Evolutionary conservation across 2,329 filamentous ascomycete genomes (phyloP).

Genomic region (Pseudogymnoascus sp.): DNA sequence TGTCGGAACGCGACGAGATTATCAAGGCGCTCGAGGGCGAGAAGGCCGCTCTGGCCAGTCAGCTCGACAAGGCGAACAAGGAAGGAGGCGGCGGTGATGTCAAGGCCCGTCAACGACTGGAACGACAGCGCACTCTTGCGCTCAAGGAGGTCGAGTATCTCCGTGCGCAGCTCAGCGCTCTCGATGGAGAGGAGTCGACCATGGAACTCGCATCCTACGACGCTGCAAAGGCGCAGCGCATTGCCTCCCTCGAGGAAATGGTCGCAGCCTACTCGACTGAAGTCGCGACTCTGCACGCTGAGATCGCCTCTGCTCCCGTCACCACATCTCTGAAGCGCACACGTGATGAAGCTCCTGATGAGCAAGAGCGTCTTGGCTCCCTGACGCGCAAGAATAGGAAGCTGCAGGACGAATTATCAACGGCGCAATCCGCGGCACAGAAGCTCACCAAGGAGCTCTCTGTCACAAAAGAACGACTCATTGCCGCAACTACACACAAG

Average conservation of each 20-base stretch:
- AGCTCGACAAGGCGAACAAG: conserved; percentile 61
- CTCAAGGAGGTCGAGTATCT: conserved; percentile 92
- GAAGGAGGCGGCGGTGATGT: conserved; percentile 38
- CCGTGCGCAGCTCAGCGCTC: conserved; percentile 79
- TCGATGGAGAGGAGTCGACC: conserved; percentile 80
- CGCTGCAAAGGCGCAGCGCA: conserved; percentile 61
- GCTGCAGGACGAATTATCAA: conserved; percentile 67
- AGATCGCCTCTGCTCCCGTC: conserved; percentile 52
- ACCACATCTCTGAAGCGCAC: conserved; percentile 54
- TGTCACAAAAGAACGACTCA: conserved; percentile 64
- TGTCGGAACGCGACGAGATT: conserved; percentile 65
- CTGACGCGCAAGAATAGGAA: conserved; percentile 81
- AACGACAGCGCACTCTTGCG: conserved; percentile 76
- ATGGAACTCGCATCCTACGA: conserved; percentile 76
- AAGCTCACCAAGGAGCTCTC: conserved; percentile 68
- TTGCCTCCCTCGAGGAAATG: conserved; percentile 74
- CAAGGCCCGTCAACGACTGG: conserved; percentile 63
- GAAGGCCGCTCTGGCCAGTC: conserved; percentile 51
- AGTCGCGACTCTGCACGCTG: conserved; percentile 61
- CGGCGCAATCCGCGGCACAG: conserved; percentile 59
- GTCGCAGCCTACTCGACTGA: conserved; percentile 81
- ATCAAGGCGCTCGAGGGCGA: conserved; percentile 66
- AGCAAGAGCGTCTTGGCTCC: conserved; percentile 62
- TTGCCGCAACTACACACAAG: conserved; percentile 53
- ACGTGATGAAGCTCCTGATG: conserved; percentile 45